These are phyloP conservation scores for Apiospora marii DNA, from an alignment of 2,329 filamentous ascomycete genomes.

Conservation along the genomic window DNA sequence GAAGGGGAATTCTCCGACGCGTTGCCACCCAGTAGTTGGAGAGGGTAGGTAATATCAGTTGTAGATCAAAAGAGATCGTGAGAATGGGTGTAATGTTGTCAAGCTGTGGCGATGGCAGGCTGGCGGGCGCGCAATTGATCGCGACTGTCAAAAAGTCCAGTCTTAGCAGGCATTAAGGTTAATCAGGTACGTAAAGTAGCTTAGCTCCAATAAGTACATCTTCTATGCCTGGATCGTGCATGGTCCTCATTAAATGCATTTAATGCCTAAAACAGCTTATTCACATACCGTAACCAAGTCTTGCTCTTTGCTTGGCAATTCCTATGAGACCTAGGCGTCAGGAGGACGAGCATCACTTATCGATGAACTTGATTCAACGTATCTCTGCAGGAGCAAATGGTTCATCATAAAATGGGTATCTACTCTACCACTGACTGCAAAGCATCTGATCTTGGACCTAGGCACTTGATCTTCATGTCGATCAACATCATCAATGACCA, in stretches of 20 bases:
- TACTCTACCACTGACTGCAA: constrained; percentile 6
- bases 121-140: constrained; percentile 6
- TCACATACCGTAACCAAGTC: background rate
- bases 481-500: background rate
- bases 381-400: background rate
- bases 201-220: background rate
- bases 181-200: background rate
- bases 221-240: background rate
- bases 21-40: too few relatives aligned
- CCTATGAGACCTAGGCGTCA: background rate
- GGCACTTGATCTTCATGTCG: background rate
- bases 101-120: background rate
- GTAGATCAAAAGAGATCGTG: background rate
- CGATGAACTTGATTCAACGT: background rate
- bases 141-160: constrained; percentile 7
- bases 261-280: background rate
- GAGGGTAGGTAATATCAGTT: background rate
- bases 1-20: background rate
- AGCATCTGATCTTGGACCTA: background rate
- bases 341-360: background rate
- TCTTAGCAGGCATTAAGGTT: background rate
- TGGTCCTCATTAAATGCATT: background rate
- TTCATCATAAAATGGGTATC: background rate
- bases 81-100: background rate
- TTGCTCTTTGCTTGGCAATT: background rate